Percentiles rank a stretch among this genome's conserved stretches.
Conservation (phyloP, 495 filamentous ascomycete species). For the Penicillium lividum region DNA sequence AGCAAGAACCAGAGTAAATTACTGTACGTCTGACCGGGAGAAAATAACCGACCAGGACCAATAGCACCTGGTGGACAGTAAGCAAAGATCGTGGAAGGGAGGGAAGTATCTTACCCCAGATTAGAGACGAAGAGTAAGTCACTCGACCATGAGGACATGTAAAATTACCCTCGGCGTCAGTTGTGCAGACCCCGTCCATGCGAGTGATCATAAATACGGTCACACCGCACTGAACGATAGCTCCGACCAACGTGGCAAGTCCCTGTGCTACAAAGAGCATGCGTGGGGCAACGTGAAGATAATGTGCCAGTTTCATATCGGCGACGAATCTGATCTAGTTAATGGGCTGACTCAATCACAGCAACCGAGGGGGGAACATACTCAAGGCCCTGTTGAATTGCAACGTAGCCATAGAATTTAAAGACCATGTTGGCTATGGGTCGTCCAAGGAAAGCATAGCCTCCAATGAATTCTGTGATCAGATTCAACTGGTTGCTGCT, state of each 20-base stretch:
- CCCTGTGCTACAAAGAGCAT: slow-evolving; percentile 70
- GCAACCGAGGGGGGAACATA: slow-evolving; percentile 35
- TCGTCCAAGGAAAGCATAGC: slow-evolving; percentile 67
- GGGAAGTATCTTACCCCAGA: slow-evolving; percentile 56
- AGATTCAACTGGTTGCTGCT: slow-evolving; percentile 66
- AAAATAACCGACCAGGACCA: slow-evolving; percentile 66
- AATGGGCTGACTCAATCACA: slow-evolving; percentile 35
- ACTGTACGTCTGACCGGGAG: slow-evolving; percentile 67
- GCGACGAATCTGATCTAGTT: slow-evolving; percentile 56
- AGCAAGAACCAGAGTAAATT: slow-evolving; percentile 65
- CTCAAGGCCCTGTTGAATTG: slow-evolving; percentile 54
- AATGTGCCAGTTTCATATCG: slow-evolving; percentile 77
- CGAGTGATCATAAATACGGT: slow-evolving; percentile 65
- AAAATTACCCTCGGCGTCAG: slow-evolving; percentile 61
- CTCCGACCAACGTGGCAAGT: slow-evolving; percentile 63
- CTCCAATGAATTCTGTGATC: slow-evolving; percentile 70
- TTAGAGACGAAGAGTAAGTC: slow-evolving; percentile 68
- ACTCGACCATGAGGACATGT: slow-evolving; percentile 68
- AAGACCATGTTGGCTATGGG: slow-evolving; percentile 73
- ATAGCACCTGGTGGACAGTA: slow-evolving; percentile 44
- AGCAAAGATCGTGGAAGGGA: slow-evolving; percentile 1
- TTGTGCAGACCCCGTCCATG: slow-evolving; percentile 62
- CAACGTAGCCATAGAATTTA: slow-evolving; percentile 75
- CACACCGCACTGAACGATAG: slow-evolving; percentile 65
- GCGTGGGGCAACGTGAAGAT: slow-evolving; percentile 72